Evolutionary conservation across 805 yeast species (phyloP).

Genomic region (Cyberlindnera mississippiensis): DNA sequence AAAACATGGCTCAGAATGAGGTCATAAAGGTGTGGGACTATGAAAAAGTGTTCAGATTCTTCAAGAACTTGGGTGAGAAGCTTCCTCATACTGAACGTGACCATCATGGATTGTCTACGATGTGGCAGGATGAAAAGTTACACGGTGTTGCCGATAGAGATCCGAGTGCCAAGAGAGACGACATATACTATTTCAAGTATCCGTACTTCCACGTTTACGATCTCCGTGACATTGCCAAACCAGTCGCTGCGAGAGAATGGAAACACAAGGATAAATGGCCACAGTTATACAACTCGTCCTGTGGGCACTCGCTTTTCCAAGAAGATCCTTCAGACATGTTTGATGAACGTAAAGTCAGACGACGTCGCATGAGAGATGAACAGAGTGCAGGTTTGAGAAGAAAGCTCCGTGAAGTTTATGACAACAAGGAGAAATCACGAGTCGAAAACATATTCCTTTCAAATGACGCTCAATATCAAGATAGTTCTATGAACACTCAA

Average conservation of each 20-base stretch:
- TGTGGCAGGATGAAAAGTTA: constrained; percentile 79
- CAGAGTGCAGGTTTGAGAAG: constrained; percentile 39
- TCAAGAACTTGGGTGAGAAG: constrained; percentile 54
- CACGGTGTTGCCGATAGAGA: constrained; percentile 89
- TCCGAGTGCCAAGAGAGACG: constrained; percentile 80
- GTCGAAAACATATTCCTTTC: no score
- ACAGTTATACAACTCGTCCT: constrained; percentile 52
- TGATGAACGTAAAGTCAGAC: constrained; percentile 38
- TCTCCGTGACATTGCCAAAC: constrained; percentile 69
- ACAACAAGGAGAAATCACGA: neutral
- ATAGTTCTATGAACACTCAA: neutral
- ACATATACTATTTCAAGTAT: constrained; percentile 73
- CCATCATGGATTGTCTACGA: constrained; percentile 46
- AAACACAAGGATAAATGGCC: constrained; percentile 48
- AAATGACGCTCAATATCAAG: neutral
- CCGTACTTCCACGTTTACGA: constrained; percentile 80
- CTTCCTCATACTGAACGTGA: constrained; percentile 15
- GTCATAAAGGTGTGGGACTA: constrained; percentile 75
- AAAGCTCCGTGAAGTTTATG: constrained; percentile 26
- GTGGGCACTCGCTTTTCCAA: constrained; percentile 78
- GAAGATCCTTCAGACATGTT: constrained; percentile 44
- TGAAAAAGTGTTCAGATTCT: constrained; percentile 79
- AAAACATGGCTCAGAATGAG: constrained; percentile 43
- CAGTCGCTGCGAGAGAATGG: constrained; percentile 85
- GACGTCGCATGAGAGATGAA: constrained; percentile 24